Evolutionary conservation across 148 eudicot species (phyloP).

Genomic region (Rhododendron kiyosumense): DNA sequence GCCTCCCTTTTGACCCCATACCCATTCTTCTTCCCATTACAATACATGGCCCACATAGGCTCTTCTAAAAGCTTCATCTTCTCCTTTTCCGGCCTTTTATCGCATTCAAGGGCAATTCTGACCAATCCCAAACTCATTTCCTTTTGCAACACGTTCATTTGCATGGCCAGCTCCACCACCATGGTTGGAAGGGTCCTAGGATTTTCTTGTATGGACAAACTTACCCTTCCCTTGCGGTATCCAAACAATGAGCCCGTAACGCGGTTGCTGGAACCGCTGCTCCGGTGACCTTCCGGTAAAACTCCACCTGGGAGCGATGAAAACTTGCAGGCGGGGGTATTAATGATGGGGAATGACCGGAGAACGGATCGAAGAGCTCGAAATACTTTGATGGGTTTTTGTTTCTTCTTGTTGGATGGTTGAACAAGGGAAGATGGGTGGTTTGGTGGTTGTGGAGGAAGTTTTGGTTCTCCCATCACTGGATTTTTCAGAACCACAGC

Average conservation of each 20-base stretch:
- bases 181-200: constrained; percentile 46
- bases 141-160: constrained; percentile 46
- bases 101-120: constrained; percentile 72
- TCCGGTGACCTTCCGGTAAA: constrained; percentile 26
- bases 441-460: constrained; percentile 18
- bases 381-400: constrained; percentile 28
- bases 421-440: constrained; percentile 32
- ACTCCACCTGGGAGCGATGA: constrained; percentile 46
- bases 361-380: constrained; percentile 47
- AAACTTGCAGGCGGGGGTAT: constrained; percentile 41
- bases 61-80: constrained; percentile 48
- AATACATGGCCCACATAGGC: constrained; percentile 64
- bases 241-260: constrained; percentile 65
- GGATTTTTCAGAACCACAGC: constrained; percentile 21
- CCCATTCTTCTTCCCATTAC: constrained; percentile 64
- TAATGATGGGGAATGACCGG: constrained; percentile 59
- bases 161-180: constrained; percentile 62
- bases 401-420: constrained; percentile 49
- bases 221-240: constrained; percentile 59
- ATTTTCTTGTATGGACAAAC: constrained; percentile 59
- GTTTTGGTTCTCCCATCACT: constrained; percentile 42
- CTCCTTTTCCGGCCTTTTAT: constrained; percentile 34
- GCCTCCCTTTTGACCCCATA: constrained; percentile 62
- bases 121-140: constrained; percentile 65
- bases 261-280: constrained; percentile 12